Evolutionary conservation across 768 basidiomycete genomes (phyloP).

Genomic region (Thelephora aurantiotincta): DNA sequence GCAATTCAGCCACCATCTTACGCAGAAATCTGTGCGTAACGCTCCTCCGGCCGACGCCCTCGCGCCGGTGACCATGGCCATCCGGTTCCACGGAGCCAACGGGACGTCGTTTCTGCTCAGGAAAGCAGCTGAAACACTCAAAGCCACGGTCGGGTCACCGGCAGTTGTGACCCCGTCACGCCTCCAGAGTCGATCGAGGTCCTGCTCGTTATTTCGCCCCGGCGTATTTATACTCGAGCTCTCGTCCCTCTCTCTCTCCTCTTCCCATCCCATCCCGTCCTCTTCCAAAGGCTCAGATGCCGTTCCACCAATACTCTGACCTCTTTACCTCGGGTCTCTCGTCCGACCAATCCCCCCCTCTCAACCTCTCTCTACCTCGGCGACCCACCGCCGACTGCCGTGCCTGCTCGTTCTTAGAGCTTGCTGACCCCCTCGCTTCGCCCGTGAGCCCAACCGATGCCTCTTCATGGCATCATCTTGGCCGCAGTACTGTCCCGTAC

Average conservation of each 20-base stretch:
- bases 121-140: too few species aligned
- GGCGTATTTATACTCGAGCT: neutral
- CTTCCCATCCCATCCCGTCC: neutral
- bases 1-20: too few species aligned
- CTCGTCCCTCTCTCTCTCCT: neutral
- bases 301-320: constrained; percentile 38
- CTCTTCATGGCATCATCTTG: neutral
- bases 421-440: neutral
- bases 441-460: neutral
- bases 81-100: too few species aligned
- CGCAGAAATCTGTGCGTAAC: too few species aligned
- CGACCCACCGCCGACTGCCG: neutral
- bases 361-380: constrained; percentile 6
- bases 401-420: neutral
- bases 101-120: too few species aligned
- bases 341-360: constrained; percentile 18
- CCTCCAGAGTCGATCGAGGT: too few species aligned
- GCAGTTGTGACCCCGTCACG: too few species aligned
- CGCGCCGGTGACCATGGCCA: too few species aligned
- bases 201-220: neutral
- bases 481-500: too few species aligned
- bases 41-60: too few species aligned
- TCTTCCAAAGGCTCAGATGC: neutral
- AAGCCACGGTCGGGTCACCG: too few species aligned
- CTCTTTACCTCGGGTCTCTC: constrained; percentile 54